phyloP scores from a whole-genome alignment of 1,284 basidiomycete species.

The Pholiota adiposa region DNA sequence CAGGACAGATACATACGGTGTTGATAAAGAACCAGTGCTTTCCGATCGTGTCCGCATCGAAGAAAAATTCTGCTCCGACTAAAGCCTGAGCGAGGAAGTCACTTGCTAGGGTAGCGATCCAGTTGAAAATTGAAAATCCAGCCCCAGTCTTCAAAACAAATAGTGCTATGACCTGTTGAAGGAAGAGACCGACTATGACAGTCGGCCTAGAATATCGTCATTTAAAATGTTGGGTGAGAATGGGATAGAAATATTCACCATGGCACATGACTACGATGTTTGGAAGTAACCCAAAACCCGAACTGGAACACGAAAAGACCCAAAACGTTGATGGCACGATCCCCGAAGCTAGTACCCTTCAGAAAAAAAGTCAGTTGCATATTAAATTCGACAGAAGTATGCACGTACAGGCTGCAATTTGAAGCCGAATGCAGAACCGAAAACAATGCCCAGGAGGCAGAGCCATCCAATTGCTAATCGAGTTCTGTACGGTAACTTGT shows the following conservation, averaged over 20 bases:
- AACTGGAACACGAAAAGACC: conserved; percentile 80
- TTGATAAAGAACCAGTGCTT: conserved; percentile 86
- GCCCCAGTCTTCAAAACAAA: conserved; percentile 86
- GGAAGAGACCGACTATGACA: conserved; percentile 80
- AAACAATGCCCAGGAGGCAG: conserved; percentile 72
- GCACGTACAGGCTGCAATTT: conserved; percentile 55
- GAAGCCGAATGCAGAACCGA: conserved; percentile 86
- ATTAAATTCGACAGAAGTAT: neutral
- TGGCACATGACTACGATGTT: conserved; percentile 61
- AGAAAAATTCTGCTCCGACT: conserved; percentile 80
- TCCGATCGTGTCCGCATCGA: conserved; percentile 59
- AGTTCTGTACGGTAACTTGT: conserved; percentile 58
- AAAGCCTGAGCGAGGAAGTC: conserved; percentile 74
- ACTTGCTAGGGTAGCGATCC: conserved; percentile 75
- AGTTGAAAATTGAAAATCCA: conserved; percentile 82
- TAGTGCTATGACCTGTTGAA: conserved; percentile 83
- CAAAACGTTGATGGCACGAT: conserved; percentile 79
- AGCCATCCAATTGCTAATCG: conserved; percentile 75
- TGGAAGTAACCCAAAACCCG: conserved; percentile 70
- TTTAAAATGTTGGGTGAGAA: too few species aligned
- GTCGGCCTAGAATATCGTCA: conserved; percentile 79
- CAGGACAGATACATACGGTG: conserved; percentile 47
- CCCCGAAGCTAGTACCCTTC: conserved; percentile 70
- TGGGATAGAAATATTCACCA: too few species aligned
- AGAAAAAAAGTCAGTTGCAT: neutral